Percentiles rank a stretch among this genome's conserved stretches.
Evolutionary conservation across 1,284 basidiomycete species (phyloP).

Genomic region (Cutaneotrichosporon cutaneum): DNA sequence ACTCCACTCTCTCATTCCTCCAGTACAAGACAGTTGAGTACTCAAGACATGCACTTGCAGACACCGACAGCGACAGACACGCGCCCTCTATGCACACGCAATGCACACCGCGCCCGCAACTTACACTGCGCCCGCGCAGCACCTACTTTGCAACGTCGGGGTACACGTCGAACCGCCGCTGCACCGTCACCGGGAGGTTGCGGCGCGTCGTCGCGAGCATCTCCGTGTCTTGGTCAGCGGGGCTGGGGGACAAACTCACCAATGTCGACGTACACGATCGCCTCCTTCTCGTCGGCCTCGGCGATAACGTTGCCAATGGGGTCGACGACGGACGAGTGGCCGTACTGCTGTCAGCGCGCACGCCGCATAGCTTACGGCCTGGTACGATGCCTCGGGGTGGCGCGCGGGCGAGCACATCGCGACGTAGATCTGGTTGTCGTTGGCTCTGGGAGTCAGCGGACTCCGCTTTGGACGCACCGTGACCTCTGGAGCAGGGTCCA

Average conservation of each 20-base stretch:
- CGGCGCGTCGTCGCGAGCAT: constrained; percentile 67
- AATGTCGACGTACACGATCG: constrained; percentile 76
- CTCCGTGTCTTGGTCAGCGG: constrained; percentile 65
- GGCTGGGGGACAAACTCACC: no score
- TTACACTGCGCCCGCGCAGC: background rate
- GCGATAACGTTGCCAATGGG: constrained; percentile 79
- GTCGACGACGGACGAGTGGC: constrained; percentile 84
- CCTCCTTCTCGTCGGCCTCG: constrained; percentile 76
- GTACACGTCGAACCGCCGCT: constrained; percentile 90
- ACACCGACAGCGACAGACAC: no score
- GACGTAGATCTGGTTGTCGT: constrained; percentile 94
- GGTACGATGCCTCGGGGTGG: constrained; percentile 74
- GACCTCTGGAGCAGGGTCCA: constrained; percentile 91
- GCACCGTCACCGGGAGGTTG: constrained; percentile 82
- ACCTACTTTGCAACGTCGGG: constrained; percentile 60
- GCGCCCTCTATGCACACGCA: background rate
- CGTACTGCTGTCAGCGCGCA: constrained; percentile 62
- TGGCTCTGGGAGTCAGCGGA: constrained; percentile 61
- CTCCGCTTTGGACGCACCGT: constrained; percentile 56
- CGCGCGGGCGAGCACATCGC: constrained; percentile 95
- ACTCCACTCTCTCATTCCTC: no score
- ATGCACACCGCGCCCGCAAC: background rate
- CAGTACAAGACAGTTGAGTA: no score
- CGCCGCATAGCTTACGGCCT: constrained; percentile 64
- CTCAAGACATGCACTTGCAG: no score